Evolutionary conservation across 2,329 filamentous ascomycete genomes (phyloP).

Genomic region (Alternaria sp.): DNA sequence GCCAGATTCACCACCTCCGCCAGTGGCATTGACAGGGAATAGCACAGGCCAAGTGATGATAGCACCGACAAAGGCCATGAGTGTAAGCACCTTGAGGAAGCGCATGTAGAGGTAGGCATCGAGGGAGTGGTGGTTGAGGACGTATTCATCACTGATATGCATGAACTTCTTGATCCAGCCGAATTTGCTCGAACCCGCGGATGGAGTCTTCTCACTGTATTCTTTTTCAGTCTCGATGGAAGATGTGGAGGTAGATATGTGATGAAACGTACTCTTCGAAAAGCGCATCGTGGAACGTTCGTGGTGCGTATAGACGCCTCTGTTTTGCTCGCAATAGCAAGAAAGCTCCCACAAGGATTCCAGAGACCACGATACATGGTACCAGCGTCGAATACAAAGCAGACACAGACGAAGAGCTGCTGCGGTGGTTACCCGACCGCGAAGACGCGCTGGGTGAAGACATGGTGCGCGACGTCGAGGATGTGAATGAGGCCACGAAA

Average conservation of each 20-base stretch:
- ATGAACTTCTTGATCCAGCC: constrained; percentile 60
- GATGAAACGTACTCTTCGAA: constrained; percentile 34
- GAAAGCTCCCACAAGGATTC: constrained; percentile 45
- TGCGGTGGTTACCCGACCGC: constrained; percentile 1
- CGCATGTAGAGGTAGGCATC: constrained; percentile 58
- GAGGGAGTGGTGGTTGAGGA: constrained; percentile 57
- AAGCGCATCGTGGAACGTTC: constrained; percentile 53
- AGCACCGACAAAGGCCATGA: constrained; percentile 53
- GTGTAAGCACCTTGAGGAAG: constrained; percentile 54
- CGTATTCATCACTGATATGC: constrained; percentile 52
- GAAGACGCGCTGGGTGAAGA: background rate
- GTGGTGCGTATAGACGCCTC: constrained; percentile 53
- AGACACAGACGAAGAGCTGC: constrained; percentile 49
- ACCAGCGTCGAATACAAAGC: constrained; percentile 45
- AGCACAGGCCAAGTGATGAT: constrained; percentile 55
- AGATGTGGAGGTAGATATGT: fast-evolving
- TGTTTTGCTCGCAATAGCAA: constrained; percentile 52
- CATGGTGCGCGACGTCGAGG: background rate
- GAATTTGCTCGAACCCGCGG: constrained; percentile 53
- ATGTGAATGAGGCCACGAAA: background rate
- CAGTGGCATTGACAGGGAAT: constrained; percentile 55
- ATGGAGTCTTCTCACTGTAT: constrained; percentile 49
- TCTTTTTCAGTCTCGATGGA: constrained; percentile 31
- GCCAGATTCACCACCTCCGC: constrained; percentile 44
- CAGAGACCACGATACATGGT: constrained; percentile 36